Conservation (phyloP, 129 eudicot genomes). For the Flaveria robusta region DNA sequence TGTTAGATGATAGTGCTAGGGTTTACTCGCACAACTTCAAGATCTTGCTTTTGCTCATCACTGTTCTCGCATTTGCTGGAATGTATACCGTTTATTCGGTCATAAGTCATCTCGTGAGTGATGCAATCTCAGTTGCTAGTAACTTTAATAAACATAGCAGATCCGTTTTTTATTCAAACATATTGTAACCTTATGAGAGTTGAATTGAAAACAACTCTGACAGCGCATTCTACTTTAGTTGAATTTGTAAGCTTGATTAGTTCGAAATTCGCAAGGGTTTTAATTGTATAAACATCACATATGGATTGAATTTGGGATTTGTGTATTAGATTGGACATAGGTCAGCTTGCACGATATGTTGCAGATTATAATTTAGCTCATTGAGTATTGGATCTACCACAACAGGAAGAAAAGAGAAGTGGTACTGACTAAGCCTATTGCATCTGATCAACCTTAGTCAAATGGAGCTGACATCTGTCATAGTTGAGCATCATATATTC, state of each 20-base stretch:
- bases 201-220: background rate
- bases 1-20: slow-evolving; percentile 59
- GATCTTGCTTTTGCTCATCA: slow-evolving; percentile 53
- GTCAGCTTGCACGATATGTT: slow-evolving; percentile 2
- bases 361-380: background rate
- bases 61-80: slow-evolving; percentile 50
- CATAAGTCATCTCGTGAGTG: slow-evolving; percentile 59
- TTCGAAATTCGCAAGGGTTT: slow-evolving; percentile 11
- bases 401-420: slow-evolving; percentile 20
- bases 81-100: slow-evolving; percentile 59
- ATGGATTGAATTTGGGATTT: slow-evolving; percentile 15
- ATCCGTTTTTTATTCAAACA: background rate
- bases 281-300: slow-evolving; percentile 10
- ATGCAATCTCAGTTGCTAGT: background rate
- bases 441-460: slow-evolving; percentile 24
- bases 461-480: slow-evolving; percentile 15
- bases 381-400: slow-evolving; percentile 5
- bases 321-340: slow-evolving; percentile 9
- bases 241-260: slow-evolving; percentile 16
- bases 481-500: slow-evolving; percentile 1
- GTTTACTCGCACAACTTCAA: slow-evolving; percentile 44
- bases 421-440: slow-evolving; percentile 23
- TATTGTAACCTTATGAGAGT: background rate
- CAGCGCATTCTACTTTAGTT: slow-evolving; percentile 14
- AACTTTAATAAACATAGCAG: background rate